A percentile compares a stretch with the other conserved stretches of the same genome.
Evolutionary conservation across 148 eudicot genomes (phyloP).

Genomic region (Suaeda aralocaspica): DNA sequence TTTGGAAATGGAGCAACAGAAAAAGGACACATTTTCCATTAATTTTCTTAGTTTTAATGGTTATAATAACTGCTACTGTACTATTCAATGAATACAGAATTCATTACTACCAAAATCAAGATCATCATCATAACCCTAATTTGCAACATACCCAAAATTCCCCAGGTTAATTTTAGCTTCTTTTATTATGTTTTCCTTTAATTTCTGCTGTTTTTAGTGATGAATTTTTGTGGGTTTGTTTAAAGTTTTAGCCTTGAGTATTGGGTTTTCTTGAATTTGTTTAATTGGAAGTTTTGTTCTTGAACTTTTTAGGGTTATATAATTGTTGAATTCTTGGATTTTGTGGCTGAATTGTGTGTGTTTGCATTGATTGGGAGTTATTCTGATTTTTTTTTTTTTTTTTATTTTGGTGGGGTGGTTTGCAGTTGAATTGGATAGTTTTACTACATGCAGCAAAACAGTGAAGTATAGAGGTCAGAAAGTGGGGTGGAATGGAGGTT

Average conservation of each 20-base stretch:
- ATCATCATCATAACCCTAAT: slow-evolving; percentile 13
- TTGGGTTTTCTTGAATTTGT: slow-evolving; percentile 12
- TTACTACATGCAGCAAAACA: slow-evolving; percentile 59
- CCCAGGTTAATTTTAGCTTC: slow-evolving; percentile 30
- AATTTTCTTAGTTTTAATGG: slow-evolving; percentile 43
- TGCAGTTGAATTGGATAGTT: slow-evolving; percentile 73
- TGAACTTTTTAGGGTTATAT: not conserved
- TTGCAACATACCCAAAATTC: slow-evolving; percentile 16
- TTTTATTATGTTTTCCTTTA: not conserved
- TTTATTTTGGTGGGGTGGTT: slow-evolving; percentile 11
- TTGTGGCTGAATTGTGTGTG: not conserved
- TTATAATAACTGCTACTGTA: slow-evolving; percentile 47
- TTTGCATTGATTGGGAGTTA: slow-evolving; percentile 7
- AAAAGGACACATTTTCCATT: slow-evolving; percentile 51
- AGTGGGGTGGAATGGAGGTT: slow-evolving; percentile 33
- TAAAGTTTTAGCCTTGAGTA: slow-evolving; percentile 5
- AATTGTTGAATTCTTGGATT: not conserved
- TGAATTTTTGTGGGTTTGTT: slow-evolving; percentile 14
- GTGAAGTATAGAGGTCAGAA: slow-evolving; percentile 61
- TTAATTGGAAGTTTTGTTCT: not conserved
- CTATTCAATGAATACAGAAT: slow-evolving; percentile 52
- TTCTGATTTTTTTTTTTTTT: slow-evolving; percentile 3
- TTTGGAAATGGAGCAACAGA: slow-evolving; percentile 46
- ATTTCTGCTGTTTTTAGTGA: slow-evolving; percentile 3
- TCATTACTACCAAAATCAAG: slow-evolving; percentile 27